A percentile compares a stretch with the other conserved stretches of the same genome.
Evolutionary conservation across 2,329 filamentous ascomycete genomes (phyloP).

Genomic region (Neocatenulostroma microsporum): DNA sequence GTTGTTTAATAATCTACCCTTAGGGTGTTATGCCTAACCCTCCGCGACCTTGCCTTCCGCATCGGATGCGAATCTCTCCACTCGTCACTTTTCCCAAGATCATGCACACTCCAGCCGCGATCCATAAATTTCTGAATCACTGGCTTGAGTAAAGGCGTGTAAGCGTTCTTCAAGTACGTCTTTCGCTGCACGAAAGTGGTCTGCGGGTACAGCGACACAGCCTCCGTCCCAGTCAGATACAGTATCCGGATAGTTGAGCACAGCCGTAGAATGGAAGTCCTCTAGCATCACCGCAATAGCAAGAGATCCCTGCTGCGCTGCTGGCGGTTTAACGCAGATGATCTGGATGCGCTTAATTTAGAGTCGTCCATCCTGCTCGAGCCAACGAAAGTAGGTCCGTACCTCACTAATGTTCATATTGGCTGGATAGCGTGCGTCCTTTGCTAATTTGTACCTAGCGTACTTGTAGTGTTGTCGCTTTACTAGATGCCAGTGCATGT

Average conservation of each 20-base stretch:
- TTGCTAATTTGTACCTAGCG: no score
- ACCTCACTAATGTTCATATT: no score
- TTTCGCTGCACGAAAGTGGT: not conserved
- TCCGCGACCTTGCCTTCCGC: not conserved
- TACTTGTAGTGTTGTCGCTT: not conserved
- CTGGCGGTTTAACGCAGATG: no score
- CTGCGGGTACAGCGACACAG: not conserved
- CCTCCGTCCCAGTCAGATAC: not conserved
- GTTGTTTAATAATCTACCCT: no score
- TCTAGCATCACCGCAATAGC: no score
- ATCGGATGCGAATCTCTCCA: not conserved
- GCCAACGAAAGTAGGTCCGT: not conserved
- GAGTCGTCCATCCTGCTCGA: not conserved
- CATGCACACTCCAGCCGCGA: not conserved
- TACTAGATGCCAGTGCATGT: not conserved
- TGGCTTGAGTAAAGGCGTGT: not conserved
- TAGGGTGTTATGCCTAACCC: no score
- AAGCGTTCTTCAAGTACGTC: not conserved
- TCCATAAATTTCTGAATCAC: not conserved
- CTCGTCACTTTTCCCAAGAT: not conserved
- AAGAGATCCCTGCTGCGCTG: no score
- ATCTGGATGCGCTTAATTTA: not conserved
- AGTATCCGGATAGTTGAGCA: conserved; percentile 1
- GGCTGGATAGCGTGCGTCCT: not conserved
- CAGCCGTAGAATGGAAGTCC: no score